Evolutionary conservation across 1,284 basidiomycete species (phyloP).

Genomic region (Limonomyces culmigenus): DNA sequence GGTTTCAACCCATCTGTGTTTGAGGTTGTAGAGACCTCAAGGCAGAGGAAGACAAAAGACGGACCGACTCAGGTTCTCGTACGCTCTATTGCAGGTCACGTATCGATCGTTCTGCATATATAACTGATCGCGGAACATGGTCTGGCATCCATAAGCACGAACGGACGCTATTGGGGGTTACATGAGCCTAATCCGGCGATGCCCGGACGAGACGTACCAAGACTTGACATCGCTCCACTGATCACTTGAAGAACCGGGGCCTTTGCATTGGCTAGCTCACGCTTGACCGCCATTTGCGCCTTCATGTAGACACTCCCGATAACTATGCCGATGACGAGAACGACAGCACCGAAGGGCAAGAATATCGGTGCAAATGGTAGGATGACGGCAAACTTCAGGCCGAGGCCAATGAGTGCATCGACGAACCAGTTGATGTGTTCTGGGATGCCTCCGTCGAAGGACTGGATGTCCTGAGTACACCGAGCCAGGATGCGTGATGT

Average conservation of each 20-base stretch:
- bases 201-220: too few species aligned
- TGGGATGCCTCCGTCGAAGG: conserved; percentile 18
- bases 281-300: conserved; percentile 27
- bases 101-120: too few species aligned
- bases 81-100: too few species aligned
- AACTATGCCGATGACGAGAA: conserved; percentile 25
- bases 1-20: too few species aligned
- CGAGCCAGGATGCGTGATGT: conserved; percentile 39
- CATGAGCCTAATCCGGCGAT: conserved; percentile 16
- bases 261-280: conserved; percentile 26
- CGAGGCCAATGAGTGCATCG: conserved; percentile 15
- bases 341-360: conserved; percentile 15
- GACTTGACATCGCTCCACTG: conserved; percentile 22
- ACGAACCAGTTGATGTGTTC: conserved; percentile 10
- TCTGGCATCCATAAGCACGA: conserved; percentile 11
- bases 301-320: conserved; percentile 23
- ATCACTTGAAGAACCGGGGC: conserved; percentile 26
- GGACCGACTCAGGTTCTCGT: too few species aligned
- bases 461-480: conserved; percentile 40
- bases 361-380: conserved; percentile 24
- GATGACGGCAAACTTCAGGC: conserved; percentile 24
- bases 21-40: too few species aligned
- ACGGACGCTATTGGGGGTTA: conserved; percentile 8
- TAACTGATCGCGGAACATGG: conserved; percentile 3
- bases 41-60: too few species aligned